Evolutionary conservation across 2,329 filamentous ascomycete species (phyloP), one percentile per base, ranked within the genome.

Genomic region (Apiospora rasikravindrae): DNA sequence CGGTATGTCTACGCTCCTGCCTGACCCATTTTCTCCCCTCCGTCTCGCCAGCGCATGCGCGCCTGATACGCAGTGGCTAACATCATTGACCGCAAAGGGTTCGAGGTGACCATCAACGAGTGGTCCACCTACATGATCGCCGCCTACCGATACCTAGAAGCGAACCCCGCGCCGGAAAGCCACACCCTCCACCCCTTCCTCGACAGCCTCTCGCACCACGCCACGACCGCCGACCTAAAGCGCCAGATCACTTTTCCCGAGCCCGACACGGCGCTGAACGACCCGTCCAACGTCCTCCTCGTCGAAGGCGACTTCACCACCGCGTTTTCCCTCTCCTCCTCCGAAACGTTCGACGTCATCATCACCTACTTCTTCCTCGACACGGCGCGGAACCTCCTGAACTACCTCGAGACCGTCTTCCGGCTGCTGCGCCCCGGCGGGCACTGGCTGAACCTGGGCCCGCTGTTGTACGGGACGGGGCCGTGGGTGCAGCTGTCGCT

Each of bases 321-420:
- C 0, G 80, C 75, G 2, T 85, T 85, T 73, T 64, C 68, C 57
- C n/a, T 71, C 53, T 26, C 26, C 29, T 10, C 16, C 4, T 6
- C 11, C 19, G 4, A 57, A 0, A 69, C 75, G 4, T 90, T 83
- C 76, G 88, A 90, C 70, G 81, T 84, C 0, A 78, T 90, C 0
- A 78, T 89, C 0, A 89, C 88, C 0, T 84, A 89, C 61, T 90
- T 90, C 79, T 90, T 90, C 79, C 89, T 90, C 74, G 88, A 90
- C 75, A 90, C 88, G 0, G 88, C 88, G 0, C 83, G 87, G 0
- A 90, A 90, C 70, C 77, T 89, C 0, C 82, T 89, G 77, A 80
- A 76, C 0, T 90, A 90, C 73, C 81, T 90, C 7, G 87, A 90
- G 47, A 88, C 84, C 0, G 89, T 89, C 61, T 81, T 86, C 69